Percentiles rank a stretch among this genome's conserved stretches.
Conservation (phyloP, 139 green algal species). For the Coelastrella sp. region DNA sequence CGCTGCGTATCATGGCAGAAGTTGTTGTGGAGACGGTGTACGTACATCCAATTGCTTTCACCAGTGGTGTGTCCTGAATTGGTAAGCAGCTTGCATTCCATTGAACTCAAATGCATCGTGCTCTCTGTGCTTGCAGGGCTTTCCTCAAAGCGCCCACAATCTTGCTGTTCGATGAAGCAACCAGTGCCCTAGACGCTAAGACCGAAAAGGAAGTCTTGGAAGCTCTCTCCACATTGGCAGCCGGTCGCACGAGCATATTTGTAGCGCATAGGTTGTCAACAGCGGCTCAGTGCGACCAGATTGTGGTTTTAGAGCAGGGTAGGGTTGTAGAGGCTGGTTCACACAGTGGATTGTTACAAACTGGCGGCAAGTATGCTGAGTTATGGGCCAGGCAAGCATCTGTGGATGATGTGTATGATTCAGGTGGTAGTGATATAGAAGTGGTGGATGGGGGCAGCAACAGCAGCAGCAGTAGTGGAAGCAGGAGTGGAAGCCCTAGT, state of each 20-base stretch:
- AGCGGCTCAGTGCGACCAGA: conserved; percentile 88
- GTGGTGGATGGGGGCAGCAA: conserved; percentile 18
- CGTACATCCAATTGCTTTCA: too few species aligned
- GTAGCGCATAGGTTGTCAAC: conserved; percentile 97
- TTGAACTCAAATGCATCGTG: neutral
- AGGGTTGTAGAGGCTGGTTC: conserved; percentile 83
- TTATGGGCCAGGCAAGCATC: conserved; percentile 78
- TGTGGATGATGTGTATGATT: conserved; percentile 63
- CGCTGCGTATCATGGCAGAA: too few species aligned
- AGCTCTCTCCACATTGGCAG: conserved; percentile 66
- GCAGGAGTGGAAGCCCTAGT: too few species aligned
- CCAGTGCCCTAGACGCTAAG: conserved; percentile 87
- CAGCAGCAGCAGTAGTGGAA: conserved; percentile 4
- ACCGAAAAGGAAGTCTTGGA: conserved; percentile 84
- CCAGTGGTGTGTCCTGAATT: too few species aligned
- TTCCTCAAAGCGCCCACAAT: conserved; percentile 75
- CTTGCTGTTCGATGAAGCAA: conserved; percentile 96
- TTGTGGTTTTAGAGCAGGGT: conserved; percentile 91
- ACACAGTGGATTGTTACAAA: conserved; percentile 60
- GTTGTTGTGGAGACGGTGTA: too few species aligned
- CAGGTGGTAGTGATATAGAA: neutral
- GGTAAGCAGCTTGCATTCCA: too few species aligned
- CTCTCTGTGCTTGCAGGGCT: conserved; percentile 42
- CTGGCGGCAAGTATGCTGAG: conserved; percentile 71
- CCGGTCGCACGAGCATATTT: conserved; percentile 93